Evolutionary conservation across 768 basidiomycete species (phyloP), one percentile per base, ranked within the genome.

Genomic region (Mycena chlorophos): DNA sequence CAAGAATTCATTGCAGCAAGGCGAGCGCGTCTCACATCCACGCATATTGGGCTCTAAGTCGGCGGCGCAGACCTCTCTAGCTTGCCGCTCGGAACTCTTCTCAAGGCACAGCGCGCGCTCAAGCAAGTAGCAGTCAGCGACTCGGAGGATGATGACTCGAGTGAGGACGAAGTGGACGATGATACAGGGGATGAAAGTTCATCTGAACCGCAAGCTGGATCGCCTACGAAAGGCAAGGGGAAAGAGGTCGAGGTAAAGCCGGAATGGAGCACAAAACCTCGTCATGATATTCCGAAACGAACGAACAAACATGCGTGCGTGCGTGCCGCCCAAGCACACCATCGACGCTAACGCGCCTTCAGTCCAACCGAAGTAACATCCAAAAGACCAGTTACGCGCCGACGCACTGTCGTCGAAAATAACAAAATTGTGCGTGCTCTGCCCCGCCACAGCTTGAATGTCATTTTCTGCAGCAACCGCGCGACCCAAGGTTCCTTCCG

Each of bases 401-500:
- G 78, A 51, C 75, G 92, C 54, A 76, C 75, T 10, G 86, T 89
- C 0, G 80, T 94, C 3, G 88, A 93, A 61, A 77, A 83, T 14
- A 77, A 81, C 34, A 81, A 84, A 57, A 66, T 78, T 39, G 93
- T 91, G 65, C 54, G 88, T 68, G 26, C 39, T 6, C 30, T 13
- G 2, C 30, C 25, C 46, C 50, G 48, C 49, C 49, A 39, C 38
- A 56, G 26, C 34, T 16, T 37, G 4, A 20, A 26, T 40, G 38
- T 23, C 45, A 40, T 54, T 62, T 43, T 17, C 27, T 22, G 27
- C 60, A 95, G 93, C 82, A 86, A 71, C 69, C 85, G 14, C 83
- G 94, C 27, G 94, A 98, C 72, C 94, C 95, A 1, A 84, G 94
- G 45, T 98, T 98, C 72, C 74, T 88, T 25, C 78, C 84, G 25